Evolutionary conservation across 768 basidiomycete genomes (phyloP), one percentile per base, ranked within the genome.

Genomic region (Royoungia palumana): DNA sequence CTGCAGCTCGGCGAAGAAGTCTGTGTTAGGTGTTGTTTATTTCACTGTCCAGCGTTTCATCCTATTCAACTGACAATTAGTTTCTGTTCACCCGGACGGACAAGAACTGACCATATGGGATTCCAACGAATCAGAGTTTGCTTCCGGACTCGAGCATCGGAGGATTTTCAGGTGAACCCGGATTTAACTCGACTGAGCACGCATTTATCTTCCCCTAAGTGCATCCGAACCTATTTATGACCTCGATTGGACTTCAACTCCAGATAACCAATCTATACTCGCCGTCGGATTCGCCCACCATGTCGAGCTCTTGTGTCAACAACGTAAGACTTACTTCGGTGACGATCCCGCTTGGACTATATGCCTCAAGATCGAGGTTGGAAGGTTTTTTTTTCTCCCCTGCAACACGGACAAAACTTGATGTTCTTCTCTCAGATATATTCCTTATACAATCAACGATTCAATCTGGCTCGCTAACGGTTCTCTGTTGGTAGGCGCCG

Each of bases 81-180:
- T 92, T 52, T 81, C 85, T 13, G 71, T 76, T 5, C 64, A 70
- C 14, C 58, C 73, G 0, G 77, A 80, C 17, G 86, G 85, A 1
- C 77, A 88, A 50, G 91, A 94, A 61, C 67, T 97, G 39, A 93
- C 92, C 0, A 92, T 98, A 16, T 98, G 95, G 95, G 93, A 97
- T 67, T 96, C 94, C 0, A 87, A 87, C 44, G 89, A 89, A 66
- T 94, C 89, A 16, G 90, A 95, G 66, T 97, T 97, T 66, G 83
- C 91, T 8, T 86, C 88, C 5, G 94, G 94, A 3, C 72, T 94
- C 41, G 94, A 96, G 66, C 87, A 85, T 62, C 74, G 76, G 35
- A 73, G 75, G 34, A 65, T 80, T 13, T 84, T 80, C 51, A 75
- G 72, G 89, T 90, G 59, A 55, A 73, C 55, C 35, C 27, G 6